These are phyloP conservation scores for Candida nonsorbophila DNA, from an alignment of 805 yeast genomes.

Conservation along the genomic window DNA sequence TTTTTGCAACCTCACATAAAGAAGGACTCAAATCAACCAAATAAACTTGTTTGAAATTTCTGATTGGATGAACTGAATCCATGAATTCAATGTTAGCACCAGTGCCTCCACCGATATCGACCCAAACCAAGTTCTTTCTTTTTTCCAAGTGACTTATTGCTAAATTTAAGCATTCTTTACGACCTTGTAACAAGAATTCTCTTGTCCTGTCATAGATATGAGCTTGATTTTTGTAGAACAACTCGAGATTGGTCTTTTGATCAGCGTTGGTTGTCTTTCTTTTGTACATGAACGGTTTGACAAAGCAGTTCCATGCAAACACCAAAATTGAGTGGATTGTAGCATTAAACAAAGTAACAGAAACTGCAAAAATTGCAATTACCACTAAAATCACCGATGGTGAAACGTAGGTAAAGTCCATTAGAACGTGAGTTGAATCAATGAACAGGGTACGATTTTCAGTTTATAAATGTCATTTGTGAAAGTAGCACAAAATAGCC, in stretches of 20 bases:
- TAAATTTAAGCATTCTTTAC: slow-evolving; percentile 56
- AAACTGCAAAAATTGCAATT: too few relatives aligned
- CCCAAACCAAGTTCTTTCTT: slow-evolving; percentile 53
- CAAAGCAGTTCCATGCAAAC: slow-evolving; percentile 48
- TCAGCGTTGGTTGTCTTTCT: slow-evolving; percentile 12
- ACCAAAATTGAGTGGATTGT: slow-evolving; percentile 15
- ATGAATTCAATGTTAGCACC: slow-evolving; percentile 77
- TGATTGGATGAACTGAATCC: slow-evolving; percentile 49
- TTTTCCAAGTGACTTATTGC: slow-evolving; percentile 52
- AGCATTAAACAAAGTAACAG: too few relatives aligned
- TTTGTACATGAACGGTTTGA: slow-evolving; percentile 48
- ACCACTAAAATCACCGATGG: too few relatives aligned
- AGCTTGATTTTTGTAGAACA: slow-evolving; percentile 74
- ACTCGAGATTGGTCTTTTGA: slow-evolving; percentile 61
- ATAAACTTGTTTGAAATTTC: slow-evolving; percentile 58
- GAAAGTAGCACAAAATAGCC: too few relatives aligned
- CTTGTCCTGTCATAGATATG: slow-evolving; percentile 72
- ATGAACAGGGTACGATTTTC: too few relatives aligned
- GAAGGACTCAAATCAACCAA: slow-evolving; percentile 76
- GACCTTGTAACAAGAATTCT: slow-evolving; percentile 59
- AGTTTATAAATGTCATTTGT: too few relatives aligned
- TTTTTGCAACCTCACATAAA: slow-evolving; percentile 63
- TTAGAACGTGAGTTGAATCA: too few relatives aligned
- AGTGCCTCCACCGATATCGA: slow-evolving; percentile 85
- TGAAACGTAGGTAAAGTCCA: too few relatives aligned